A percentile compares a stretch with the other conserved stretches of the same genome.
Conservation (phyloP, 1,284 basidiomycete genomes). For the Porogramme epimiltina region DNA sequence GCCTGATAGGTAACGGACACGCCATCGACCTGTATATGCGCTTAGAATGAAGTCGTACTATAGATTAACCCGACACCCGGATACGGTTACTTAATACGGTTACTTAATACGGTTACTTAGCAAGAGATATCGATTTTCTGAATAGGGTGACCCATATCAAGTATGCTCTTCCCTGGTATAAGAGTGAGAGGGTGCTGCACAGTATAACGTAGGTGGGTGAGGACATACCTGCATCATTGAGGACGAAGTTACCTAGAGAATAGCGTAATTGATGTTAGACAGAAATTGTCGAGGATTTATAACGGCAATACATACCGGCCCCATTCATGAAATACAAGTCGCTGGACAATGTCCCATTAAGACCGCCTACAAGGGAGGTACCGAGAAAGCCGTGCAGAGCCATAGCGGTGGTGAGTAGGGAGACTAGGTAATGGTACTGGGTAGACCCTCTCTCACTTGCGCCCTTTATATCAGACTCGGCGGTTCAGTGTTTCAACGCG, state of each 20-base stretch:
- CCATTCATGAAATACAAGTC: conserved; percentile 6
- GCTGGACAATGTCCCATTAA: conserved; percentile 7
- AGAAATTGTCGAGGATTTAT: no score
- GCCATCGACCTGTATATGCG: conserved; percentile 21
- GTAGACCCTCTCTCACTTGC: no score
- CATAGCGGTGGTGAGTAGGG: no score
- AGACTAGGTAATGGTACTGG: no score
- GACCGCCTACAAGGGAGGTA: conserved; percentile 18
- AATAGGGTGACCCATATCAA: conserved; percentile 14
- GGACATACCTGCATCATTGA: neutral
- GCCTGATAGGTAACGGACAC: conserved; percentile 14
- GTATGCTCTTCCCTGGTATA: conserved; percentile 3
- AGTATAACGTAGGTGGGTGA: neutral
- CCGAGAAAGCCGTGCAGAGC: conserved; percentile 8
- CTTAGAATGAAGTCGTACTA: neutral
- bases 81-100: no score
- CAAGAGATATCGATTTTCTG: conserved; percentile 9
- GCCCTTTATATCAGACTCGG: no score
- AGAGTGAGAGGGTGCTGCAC: neutral
- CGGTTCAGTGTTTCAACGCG: no score
- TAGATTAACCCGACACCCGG: neutral
- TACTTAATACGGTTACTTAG: neutral
- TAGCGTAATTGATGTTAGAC: neutral
- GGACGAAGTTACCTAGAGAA: neutral
- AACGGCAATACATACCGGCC: neutral